Evolutionary conservation across 148 eudicot species (phyloP).

Genomic region (Vaccinium macrocarpon): DNA sequence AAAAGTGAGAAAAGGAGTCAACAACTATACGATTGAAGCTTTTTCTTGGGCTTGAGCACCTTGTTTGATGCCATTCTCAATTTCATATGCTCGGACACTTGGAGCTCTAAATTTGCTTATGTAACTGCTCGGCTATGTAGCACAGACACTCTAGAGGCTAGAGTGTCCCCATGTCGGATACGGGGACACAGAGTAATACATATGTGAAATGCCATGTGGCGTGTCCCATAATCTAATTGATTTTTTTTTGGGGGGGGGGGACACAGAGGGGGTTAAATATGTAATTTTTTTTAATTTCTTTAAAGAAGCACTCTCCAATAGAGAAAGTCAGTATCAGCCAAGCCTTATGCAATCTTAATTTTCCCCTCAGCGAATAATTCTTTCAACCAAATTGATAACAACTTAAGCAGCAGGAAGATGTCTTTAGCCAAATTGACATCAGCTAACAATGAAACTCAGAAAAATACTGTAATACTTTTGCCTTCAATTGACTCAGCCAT

Average conservation of each 20-base stretch:
- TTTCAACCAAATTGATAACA: slow-evolving; percentile 2
- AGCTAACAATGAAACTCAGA: slow-evolving; percentile 10
- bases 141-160: too few relatives aligned
- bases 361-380: not conserved
- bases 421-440: not conserved
- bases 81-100: not conserved
- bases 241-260: too few relatives aligned
- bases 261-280: too few relatives aligned
- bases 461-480: slow-evolving; percentile 52
- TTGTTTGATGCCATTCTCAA: not conserved
- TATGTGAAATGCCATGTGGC: too few relatives aligned
- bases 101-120: not conserved
- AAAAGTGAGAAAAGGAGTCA: not conserved
- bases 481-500: slow-evolving; percentile 68
- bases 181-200: too few relatives aligned
- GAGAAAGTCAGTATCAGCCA: too few relatives aligned
- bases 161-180: too few relatives aligned
- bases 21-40: not conserved
- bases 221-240: too few relatives aligned
- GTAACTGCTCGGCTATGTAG: not conserved
- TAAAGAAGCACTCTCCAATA: too few relatives aligned
- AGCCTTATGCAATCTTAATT: too few relatives aligned
- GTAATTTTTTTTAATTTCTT: too few relatives aligned
- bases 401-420: not conserved
- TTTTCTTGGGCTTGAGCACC: not conserved